phyloP scores from a whole-genome alignment of 306 rosid genomes.

The Prunus persica region DNA sequence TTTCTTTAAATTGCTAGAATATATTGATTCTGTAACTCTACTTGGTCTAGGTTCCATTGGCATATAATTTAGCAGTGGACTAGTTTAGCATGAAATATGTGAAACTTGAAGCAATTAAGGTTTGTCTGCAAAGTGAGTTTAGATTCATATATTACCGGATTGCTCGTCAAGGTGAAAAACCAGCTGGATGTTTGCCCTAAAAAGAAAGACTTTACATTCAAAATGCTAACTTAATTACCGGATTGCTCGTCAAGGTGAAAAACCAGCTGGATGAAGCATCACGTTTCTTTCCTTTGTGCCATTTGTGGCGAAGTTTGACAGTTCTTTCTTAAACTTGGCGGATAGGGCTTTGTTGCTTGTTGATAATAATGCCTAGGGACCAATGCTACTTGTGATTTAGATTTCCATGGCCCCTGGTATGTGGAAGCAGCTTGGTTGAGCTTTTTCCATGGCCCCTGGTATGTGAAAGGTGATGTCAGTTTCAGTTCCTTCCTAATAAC shows the following conservation, averaged over 20 bases:
- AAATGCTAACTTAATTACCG: no score
- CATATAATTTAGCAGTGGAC: neutral
- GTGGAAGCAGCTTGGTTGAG: neutral
- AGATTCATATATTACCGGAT: neutral
- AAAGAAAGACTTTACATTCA: no score
- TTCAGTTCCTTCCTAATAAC: conserved; percentile 1
- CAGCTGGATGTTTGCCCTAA: neutral
- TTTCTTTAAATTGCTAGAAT: neutral
- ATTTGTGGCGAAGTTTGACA: neutral
- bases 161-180: neutral
- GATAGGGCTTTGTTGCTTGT: neutral
- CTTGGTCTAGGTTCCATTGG: neutral
- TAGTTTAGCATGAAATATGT: neutral
- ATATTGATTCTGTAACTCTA: neutral
- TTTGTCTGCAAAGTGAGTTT: neutral
- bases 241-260: neutral
- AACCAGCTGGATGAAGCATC: neutral
- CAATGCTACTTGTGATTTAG: neutral
- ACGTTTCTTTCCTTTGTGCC: neutral
- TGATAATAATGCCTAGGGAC: neutral
- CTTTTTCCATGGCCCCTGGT: neutral
- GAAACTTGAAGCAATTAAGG: neutral
- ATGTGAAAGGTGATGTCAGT: neutral
- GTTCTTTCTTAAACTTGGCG: neutral
- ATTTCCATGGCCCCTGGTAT: neutral